These are phyloP conservation scores for Suillus hirtellus DNA, from an alignment of 768 basidiomycete species.

Conservation along the genomic window DNA sequence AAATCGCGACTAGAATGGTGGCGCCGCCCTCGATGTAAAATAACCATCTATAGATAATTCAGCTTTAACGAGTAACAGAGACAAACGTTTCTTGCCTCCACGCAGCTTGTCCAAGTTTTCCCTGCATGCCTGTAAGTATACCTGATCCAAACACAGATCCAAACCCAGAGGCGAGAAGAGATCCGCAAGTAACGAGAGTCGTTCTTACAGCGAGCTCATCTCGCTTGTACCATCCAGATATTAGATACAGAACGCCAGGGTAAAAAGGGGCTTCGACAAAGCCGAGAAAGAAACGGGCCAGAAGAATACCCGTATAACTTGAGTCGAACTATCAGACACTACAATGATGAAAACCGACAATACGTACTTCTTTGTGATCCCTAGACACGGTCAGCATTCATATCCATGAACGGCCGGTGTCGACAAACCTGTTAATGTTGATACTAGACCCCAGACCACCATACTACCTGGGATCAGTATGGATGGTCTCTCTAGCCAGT, in stretches of 20 bases:
- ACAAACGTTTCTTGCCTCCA: constrained; percentile 36
- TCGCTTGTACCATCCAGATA: constrained; percentile 41
- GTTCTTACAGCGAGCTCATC: constrained; percentile 39
- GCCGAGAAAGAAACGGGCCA: constrained; percentile 43
- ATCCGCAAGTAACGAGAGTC: constrained; percentile 38
- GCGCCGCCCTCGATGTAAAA: constrained; percentile 33
- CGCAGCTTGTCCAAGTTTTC: constrained; percentile 37
- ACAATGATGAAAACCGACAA: background rate
- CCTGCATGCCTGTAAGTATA: constrained; percentile 43
- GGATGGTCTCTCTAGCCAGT: constrained; percentile 31
- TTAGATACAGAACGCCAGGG: constrained; percentile 32
- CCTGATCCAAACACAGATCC: constrained; percentile 46
- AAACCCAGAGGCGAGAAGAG: constrained; percentile 46
- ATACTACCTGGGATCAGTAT: constrained; percentile 26
- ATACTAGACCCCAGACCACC: constrained; percentile 39
- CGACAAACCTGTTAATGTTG: constrained; percentile 35
- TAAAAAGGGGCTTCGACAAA: constrained; percentile 35
- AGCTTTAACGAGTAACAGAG: background rate
- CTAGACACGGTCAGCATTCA: background rate
- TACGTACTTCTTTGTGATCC: constrained; percentile 5
- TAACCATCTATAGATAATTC: constrained; percentile 16
- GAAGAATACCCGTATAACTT: constrained; percentile 25
- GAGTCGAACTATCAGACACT: background rate
- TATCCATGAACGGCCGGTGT: background rate
- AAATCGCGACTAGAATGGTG: constrained; percentile 35